These are phyloP conservation scores for Castanea mollissima DNA, from an alignment of 306 rosid species.

Conservation along the genomic window DNA sequence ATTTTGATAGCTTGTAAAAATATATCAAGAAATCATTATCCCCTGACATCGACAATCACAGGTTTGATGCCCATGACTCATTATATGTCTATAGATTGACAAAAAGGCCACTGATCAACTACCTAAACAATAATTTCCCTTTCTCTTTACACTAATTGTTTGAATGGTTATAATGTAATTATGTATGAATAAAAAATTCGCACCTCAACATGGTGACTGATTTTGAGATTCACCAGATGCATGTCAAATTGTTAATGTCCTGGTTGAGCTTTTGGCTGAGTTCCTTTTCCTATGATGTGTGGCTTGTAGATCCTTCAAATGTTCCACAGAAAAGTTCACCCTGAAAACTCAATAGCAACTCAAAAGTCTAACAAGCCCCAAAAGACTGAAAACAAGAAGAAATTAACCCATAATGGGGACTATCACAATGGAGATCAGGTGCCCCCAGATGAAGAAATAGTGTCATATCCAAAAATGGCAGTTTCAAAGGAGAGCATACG, in stretches of 20 bases:
- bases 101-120: too few species aligned
- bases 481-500: slow-evolving; percentile 44
- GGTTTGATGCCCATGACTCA: too few species aligned
- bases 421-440: slow-evolving; percentile 40
- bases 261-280: slow-evolving; percentile 14
- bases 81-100: too few species aligned
- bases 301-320: slow-evolving; percentile 77
- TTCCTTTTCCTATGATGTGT: slow-evolving; percentile 11
- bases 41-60: too few species aligned
- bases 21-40: too few species aligned
- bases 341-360: slow-evolving; percentile 48
- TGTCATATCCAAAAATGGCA: slow-evolving; percentile 41
- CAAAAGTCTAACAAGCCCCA: slow-evolving; percentile 40
- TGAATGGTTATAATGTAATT: too few species aligned
- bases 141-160: too few species aligned
- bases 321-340: slow-evolving; percentile 87
- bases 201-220: background rate
- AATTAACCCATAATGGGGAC: slow-evolving; percentile 36
- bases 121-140: too few species aligned
- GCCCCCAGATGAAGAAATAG: slow-evolving; percentile 52
- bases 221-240: background rate
- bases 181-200: too few species aligned
- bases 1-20: too few species aligned
- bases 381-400: slow-evolving; percentile 59
- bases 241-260: background rate